Evolutionary conservation across 2,329 filamentous ascomycete species (phyloP).

Genomic region (Rhinocladiella similis): DNA sequence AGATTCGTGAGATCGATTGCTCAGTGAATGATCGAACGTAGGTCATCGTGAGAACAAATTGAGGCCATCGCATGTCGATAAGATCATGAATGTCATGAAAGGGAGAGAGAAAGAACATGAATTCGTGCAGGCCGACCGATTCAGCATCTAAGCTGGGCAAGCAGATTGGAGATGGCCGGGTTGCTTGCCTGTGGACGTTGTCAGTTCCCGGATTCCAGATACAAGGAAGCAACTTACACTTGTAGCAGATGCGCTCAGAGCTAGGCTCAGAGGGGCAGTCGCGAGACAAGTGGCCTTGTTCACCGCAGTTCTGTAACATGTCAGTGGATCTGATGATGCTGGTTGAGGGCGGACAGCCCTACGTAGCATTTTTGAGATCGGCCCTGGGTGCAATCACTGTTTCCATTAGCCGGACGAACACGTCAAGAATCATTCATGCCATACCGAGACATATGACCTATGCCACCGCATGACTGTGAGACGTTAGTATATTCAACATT

Average conservation of each 20-base stretch:
- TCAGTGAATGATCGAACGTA: not conserved
- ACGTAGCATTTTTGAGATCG: slow-evolving; percentile 90
- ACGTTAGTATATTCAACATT: slow-evolving; percentile 5
- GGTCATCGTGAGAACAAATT: not conserved
- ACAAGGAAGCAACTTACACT: slow-evolving; percentile 57
- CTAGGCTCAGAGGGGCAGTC: slow-evolving; percentile 93
- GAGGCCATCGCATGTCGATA: not conserved
- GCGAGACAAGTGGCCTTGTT: slow-evolving; percentile 91
- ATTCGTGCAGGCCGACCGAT: slow-evolving; percentile 1
- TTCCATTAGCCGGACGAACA: slow-evolving; percentile 36
- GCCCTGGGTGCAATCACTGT: slow-evolving; percentile 95
- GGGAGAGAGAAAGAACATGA: slow-evolving; percentile 16
- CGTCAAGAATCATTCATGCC: not conserved
- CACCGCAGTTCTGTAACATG: slow-evolving; percentile 56
- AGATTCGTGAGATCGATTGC: not conserved
- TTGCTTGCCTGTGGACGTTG: slow-evolving; percentile 43
- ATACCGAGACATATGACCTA: slow-evolving; percentile 73
- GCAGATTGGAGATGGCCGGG: slow-evolving; percentile 89
- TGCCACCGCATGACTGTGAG: slow-evolving; percentile 73
- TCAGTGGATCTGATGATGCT: slow-evolving; percentile 6
- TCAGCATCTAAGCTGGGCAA: slow-evolving; percentile 67
- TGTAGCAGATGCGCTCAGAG: slow-evolving; percentile 97
- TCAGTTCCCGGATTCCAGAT: not conserved
- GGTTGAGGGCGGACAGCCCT: slow-evolving; percentile 30
- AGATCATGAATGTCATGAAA: slow-evolving; percentile 12